Conservation (phyloP, 768 basidiomycete genomes). For the Daedalea quercina region DNA sequence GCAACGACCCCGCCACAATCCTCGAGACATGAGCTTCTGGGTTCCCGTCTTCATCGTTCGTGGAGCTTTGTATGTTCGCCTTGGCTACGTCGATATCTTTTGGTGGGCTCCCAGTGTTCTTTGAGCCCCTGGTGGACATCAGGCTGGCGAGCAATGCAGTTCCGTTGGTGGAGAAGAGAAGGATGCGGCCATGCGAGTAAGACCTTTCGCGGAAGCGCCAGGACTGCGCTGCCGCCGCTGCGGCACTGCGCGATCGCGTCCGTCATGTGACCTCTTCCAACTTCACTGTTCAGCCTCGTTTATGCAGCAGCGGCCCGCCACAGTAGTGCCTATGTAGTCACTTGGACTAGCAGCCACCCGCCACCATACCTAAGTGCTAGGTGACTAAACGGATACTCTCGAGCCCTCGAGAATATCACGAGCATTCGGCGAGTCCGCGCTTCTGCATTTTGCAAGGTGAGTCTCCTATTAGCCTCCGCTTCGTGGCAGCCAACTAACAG, state of each 20-base stretch:
- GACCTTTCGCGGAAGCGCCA: not conserved
- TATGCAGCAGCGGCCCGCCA: too few relatives aligned
- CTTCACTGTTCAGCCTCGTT: too few relatives aligned
- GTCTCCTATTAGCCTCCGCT: too few relatives aligned
- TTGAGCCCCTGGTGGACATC: not conserved
- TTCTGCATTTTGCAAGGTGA: too few relatives aligned
- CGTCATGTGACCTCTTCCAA: too few relatives aligned
- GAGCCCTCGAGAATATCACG: too few relatives aligned
- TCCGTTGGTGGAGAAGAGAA: not conserved
- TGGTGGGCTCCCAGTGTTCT: not conserved
- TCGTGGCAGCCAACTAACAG: too few relatives aligned
- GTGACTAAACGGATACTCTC: too few relatives aligned
- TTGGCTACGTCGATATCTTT: not conserved
- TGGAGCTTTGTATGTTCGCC: not conserved
- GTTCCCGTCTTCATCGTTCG: not conserved
- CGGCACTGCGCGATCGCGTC: not conserved
- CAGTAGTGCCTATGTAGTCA: too few relatives aligned
- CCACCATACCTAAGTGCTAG: too few relatives aligned
- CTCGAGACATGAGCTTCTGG: conserved; percentile 1
- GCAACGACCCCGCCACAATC: conserved; percentile 20
- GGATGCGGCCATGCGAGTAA: not conserved
- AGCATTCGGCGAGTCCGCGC: too few relatives aligned
- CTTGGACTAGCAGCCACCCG: too few relatives aligned
- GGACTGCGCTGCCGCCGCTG: not conserved
- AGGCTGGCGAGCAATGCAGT: not conserved